Conservation (phyloP, 2,329 filamentous ascomycete genomes). For the Penicillium sp. region DNA sequence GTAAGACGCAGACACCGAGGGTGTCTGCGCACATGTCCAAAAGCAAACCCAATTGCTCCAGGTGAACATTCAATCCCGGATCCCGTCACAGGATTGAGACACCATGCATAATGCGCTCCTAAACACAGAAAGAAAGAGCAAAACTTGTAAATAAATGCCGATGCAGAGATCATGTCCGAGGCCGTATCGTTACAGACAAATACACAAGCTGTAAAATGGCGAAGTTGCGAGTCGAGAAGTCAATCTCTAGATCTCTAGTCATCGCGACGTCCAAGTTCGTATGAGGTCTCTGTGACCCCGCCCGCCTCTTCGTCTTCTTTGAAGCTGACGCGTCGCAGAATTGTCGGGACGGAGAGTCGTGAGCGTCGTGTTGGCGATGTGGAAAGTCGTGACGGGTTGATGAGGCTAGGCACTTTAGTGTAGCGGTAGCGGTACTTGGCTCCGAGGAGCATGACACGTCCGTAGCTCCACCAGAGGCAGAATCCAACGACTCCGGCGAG, state of each 20-base stretch:
- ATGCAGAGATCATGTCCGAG: constrained; percentile 30
- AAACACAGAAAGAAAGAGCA: constrained; percentile 17
- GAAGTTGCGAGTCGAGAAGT: constrained; percentile 6
- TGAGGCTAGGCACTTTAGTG: constrained; percentile 31
- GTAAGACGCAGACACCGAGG: background rate
- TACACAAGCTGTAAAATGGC: constrained; percentile 10
- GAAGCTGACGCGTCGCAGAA: constrained; percentile 41
- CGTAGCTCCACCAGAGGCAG: constrained; percentile 53
- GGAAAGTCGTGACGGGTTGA: constrained; percentile 28
- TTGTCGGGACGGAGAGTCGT: constrained; percentile 36
- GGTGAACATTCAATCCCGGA: constrained; percentile 25
- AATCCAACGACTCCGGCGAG: constrained; percentile 51
- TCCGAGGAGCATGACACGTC: constrained; percentile 45
- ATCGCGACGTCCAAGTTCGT: constrained; percentile 38
- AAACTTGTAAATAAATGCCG: constrained; percentile 25
- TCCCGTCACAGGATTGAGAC: constrained; percentile 24
- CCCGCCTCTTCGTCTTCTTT: constrained; percentile 44
- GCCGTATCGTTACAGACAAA: constrained; percentile 26
- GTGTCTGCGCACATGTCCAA: constrained; percentile 5
- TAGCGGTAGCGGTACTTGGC: constrained; percentile 44
- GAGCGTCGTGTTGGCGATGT: constrained; percentile 38
- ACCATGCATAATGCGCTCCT: constrained; percentile 23
- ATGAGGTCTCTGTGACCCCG: constrained; percentile 37
- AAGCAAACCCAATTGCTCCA: constrained; percentile 26
- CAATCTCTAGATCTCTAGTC: constrained; percentile 26